Percentiles rank a stretch among this genome's conserved stretches.
These are phyloP conservation scores for Voacanga thouarsii DNA, from an alignment of 257 asterid genomes.

Conservation along the genomic window DNA sequence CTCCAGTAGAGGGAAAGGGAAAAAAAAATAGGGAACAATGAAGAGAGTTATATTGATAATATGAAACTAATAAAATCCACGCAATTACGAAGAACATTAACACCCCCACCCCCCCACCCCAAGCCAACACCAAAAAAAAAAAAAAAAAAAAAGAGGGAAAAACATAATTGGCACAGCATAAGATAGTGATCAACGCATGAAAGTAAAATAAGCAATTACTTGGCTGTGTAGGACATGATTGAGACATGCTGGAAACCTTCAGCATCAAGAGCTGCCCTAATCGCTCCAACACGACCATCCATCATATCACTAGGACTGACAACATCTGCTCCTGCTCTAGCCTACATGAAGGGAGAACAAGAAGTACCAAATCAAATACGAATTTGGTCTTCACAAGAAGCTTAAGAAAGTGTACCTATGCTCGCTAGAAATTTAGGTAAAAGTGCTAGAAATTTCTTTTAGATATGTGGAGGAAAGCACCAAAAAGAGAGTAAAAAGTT, in stretches of 20 bases:
- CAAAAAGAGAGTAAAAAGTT: neutral
- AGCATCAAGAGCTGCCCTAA: slow-evolving; percentile 85
- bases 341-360: slow-evolving; percentile 38
- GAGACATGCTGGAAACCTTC: slow-evolving; percentile 86
- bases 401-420: neutral
- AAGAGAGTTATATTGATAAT: neutral
- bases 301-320: slow-evolving; percentile 98
- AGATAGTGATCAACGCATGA: neutral
- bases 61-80: neutral
- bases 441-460: no score
- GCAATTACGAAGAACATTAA: neutral
- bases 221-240: slow-evolving; percentile 94
- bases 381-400: neutral
- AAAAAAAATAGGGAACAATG: neutral
- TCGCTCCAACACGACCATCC: slow-evolving; percentile 99
- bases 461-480: neutral
- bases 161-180: neutral
- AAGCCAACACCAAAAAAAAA: no score
- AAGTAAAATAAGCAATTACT: slow-evolving; percentile 37
- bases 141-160: neutral
- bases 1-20: neutral
- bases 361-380: neutral
- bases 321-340: slow-evolving; percentile 99
- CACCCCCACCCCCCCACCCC: no score
- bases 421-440: neutral